Base-by-base conservation (phyloP, 78 protist species). In the Dictyostelium capitatum region DNA sequence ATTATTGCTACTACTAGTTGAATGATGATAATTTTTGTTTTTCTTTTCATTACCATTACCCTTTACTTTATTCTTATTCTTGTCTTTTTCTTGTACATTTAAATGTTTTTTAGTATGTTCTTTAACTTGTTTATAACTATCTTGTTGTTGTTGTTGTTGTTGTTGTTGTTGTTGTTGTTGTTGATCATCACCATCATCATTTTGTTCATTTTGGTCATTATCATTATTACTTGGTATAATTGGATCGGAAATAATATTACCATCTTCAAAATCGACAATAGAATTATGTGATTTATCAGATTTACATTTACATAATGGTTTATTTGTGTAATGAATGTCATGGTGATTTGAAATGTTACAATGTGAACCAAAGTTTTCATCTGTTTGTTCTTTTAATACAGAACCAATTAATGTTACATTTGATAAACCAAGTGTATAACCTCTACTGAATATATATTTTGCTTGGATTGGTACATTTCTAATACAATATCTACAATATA, bases 251-350 rank as follows among this genome's bases (percentile, higher is more conserved):
- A 37, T 37, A 2, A 37, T 37, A 37, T 37, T 37, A 37, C 12
- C 37, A 11, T 62, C 10, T 6, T 57, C 17, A 20, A 17, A 17
- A 15, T 54, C 3, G 6, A 15, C 20, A 56, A 20, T 56, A 20
- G 20, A 23, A n/a, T 20, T 57, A 9, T 23, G 20, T 53, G 59
- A 11, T 25, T 67, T 67, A 28, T 37, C 11, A 67, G 12, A 12
- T 67, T 32, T 67, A 67, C 75, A 67, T 67, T 67, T 67, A 32
- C 75, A 67, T 67, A 30, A 47, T 15, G 75, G 75, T 51, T 51
- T 51, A 67, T 32, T 67, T 15, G 23, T 67, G 6, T 32, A 15
- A 67, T 15, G 7, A 15, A 4, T 30, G 3, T 62, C 20, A 59
- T 25, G 70, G 12, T 25, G 28, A n/a, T n/a, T 25, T 11, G 37